These are phyloP conservation scores for Metschnikowia lunata DNA, from an alignment of 805 yeast species.

Conservation along the genomic window DNA sequence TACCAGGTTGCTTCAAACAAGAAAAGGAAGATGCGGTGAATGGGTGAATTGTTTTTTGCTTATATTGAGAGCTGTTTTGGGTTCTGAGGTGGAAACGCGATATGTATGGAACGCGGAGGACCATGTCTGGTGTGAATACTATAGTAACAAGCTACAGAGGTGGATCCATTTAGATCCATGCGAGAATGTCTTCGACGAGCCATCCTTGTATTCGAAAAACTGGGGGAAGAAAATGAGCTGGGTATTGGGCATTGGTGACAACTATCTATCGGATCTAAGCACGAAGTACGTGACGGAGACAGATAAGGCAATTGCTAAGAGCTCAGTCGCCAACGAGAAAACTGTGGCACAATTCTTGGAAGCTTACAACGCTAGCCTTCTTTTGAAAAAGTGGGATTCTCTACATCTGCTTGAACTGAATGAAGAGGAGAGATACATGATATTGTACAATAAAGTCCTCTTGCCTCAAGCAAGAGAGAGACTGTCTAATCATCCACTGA, in stretches of 20 bases:
- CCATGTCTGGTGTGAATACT: slow-evolving; percentile 95
- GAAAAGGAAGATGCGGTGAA: slow-evolving; percentile 89
- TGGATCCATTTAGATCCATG: slow-evolving; percentile 93
- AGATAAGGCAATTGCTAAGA: slow-evolving; percentile 22
- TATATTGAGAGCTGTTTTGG: slow-evolving; percentile 59
- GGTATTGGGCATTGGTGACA: slow-evolving; percentile 62
- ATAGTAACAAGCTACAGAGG: slow-evolving; percentile 50
- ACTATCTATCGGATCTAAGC: slow-evolving; percentile 67
- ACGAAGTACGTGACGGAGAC: slow-evolving; percentile 54
- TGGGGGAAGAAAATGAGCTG: slow-evolving; percentile 96
- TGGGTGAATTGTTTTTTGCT: slow-evolving; percentile 86
- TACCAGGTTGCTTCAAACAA: slow-evolving; percentile 50
- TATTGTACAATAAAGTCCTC: slow-evolving; percentile 13
- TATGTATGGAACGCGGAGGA: slow-evolving; percentile 89
- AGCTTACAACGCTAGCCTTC: slow-evolving; percentile 8
- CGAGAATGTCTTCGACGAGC: slow-evolving; percentile 81
- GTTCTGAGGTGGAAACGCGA: slow-evolving; percentile 37
- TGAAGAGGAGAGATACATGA: slow-evolving; percentile 4
- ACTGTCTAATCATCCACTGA: slow-evolving; percentile 21
- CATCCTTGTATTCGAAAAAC: slow-evolving; percentile 68
- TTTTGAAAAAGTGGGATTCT: slow-evolving; percentile 8
- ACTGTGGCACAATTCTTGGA: slow-evolving; percentile 3
- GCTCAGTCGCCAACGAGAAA: slow-evolving; percentile 10
- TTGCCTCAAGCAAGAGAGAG: slow-evolving; percentile 14
- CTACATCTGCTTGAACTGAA: slow-evolving; percentile 1